phyloP scores from a whole-genome alignment of 192 early-diverging fungal genomes.

The Jimgerdemannia lactiflua region DNA sequence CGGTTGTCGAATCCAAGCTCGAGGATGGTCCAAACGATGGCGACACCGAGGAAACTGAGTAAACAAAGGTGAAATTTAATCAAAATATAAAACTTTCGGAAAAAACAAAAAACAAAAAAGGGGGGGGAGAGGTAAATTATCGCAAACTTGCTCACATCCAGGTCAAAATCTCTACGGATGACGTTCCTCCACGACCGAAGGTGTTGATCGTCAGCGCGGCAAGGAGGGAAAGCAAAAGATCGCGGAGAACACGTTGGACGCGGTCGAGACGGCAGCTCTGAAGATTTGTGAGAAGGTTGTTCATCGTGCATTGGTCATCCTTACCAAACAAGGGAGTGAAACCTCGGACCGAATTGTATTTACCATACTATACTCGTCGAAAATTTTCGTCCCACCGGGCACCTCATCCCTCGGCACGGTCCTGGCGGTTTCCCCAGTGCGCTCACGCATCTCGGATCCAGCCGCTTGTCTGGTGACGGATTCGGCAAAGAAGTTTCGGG shows the following conservation, averaged over 20 bases:
- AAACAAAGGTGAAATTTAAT: neutral
- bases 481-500: neutral
- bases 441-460: neutral
- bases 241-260: neutral
- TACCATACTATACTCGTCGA: neutral
- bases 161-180: constrained; percentile 2
- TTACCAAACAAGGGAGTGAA: neutral
- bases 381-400: neutral
- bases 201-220: constrained; percentile 7
- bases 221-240: constrained; percentile 11
- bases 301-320: too few relatives aligned
- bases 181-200: constrained; percentile 2
- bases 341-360: neutral
- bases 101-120: neutral
- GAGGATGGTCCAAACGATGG: neutral
- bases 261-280: neutral
- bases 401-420: neutral
- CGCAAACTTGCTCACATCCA: constrained; percentile 2
- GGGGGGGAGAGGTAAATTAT: too few relatives aligned
- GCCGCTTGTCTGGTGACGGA: neutral
- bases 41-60: neutral
- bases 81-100: too few relatives aligned
- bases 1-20: neutral
- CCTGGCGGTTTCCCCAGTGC: neutral
- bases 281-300: neutral